These are phyloP conservation scores for Diaporthe ampelina DNA, from an alignment of 2,329 filamentous ascomycete genomes.

Conservation along the genomic window DNA sequence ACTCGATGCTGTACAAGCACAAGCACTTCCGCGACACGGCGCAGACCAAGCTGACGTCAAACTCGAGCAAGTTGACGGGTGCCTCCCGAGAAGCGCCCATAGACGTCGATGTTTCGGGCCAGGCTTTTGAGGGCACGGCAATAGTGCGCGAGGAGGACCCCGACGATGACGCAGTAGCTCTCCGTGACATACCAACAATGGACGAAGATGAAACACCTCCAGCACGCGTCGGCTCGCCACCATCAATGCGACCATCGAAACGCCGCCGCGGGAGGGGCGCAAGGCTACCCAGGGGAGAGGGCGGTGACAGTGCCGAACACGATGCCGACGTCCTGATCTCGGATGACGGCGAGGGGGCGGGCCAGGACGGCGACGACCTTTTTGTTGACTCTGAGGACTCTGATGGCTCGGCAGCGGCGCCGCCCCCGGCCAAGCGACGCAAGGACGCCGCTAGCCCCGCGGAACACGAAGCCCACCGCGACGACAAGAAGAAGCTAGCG, in stretches of 20 bases:
- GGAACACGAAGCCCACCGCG: constrained; percentile 54
- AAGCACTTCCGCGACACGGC: constrained; percentile 79
- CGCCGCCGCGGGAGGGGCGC: constrained; percentile 49
- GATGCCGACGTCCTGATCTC: constrained; percentile 45
- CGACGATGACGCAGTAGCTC: constrained; percentile 68
- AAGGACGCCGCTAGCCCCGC: constrained; percentile 52
- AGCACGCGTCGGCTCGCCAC: constrained; percentile 46
- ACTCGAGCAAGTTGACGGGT: constrained; percentile 73
- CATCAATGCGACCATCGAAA: constrained; percentile 47
- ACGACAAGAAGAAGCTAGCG: constrained; percentile 92
- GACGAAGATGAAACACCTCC: constrained; percentile 49
- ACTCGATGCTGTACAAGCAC: constrained; percentile 87
- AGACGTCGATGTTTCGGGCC: constrained; percentile 60
- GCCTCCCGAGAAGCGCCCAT: constrained; percentile 67
- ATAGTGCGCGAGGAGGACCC: constrained; percentile 70
- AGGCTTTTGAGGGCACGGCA: constrained; percentile 51
- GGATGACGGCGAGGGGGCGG: constrained; percentile 39
- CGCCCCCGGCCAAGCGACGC: constrained; percentile 61
- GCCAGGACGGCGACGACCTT: constrained; percentile 39
- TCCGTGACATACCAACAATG: constrained; percentile 69
- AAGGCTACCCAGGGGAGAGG: constrained; percentile 46
- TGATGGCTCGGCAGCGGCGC: constrained; percentile 55
- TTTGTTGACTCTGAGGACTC: constrained; percentile 48
- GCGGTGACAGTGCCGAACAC: constrained; percentile 53
- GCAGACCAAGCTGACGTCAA: constrained; percentile 69